phyloP scores from a whole-genome alignment of 2,329 filamentous ascomycete genomes.

The Laburnicola sp. region DNA sequence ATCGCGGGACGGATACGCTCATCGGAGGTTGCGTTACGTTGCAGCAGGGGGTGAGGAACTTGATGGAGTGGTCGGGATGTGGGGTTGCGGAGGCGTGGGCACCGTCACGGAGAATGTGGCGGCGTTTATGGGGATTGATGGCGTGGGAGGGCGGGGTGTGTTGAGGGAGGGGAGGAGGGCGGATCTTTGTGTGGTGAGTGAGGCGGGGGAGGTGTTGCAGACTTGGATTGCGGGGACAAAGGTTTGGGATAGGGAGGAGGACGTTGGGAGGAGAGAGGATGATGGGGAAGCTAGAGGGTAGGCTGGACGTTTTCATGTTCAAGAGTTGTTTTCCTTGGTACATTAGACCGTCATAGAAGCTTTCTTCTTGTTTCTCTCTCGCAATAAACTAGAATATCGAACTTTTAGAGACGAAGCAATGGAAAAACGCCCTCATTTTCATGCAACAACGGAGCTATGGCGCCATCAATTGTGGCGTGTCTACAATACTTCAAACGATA shows the following conservation, averaged over 20 bases:
- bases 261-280: slow-evolving; percentile 27
- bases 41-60: slow-evolving; percentile 55
- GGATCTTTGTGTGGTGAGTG: slow-evolving; percentile 54
- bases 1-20: slow-evolving; percentile 58
- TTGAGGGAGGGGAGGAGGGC: slow-evolving; percentile 52
- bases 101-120: slow-evolving; percentile 57
- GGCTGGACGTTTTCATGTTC: slow-evolving; percentile 14
- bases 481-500: too few species aligned
- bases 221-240: slow-evolving; percentile 56
- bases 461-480: too few species aligned
- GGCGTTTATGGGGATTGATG: slow-evolving; percentile 53
- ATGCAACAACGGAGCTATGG: too few species aligned
- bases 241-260: slow-evolving; percentile 50
- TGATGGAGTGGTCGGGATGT: slow-evolving; percentile 53
- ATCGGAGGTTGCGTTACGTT: slow-evolving; percentile 58
- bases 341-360: too few species aligned
- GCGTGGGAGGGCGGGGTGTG: slow-evolving; percentile 47
- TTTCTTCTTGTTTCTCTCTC: too few species aligned
- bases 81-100: slow-evolving; percentile 53
- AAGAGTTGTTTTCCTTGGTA: not conserved
- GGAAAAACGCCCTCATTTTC: too few species aligned
- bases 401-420: too few species aligned
- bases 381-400: too few species aligned
- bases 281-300: slow-evolving; percentile 35
- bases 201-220: slow-evolving; percentile 52